Evolutionary conservation across 371 early-diverging fungal genomes (phyloP), one percentile per base, ranked within the genome.

Genomic region (Dichotomocladium elegans): DNA sequence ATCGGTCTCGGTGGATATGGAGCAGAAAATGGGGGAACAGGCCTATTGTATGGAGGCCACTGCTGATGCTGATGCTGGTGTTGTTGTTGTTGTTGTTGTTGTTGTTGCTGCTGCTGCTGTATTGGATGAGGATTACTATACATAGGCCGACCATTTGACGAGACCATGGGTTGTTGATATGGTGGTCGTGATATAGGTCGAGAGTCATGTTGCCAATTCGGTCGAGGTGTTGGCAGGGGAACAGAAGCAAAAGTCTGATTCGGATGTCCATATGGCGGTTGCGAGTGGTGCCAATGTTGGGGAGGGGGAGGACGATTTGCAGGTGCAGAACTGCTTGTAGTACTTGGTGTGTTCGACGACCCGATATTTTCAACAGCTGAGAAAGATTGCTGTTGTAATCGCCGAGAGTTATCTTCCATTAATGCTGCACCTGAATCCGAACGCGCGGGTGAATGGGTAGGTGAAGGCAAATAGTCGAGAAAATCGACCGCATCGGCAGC

Each of bases 401-500:
- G 46, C 28, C 56, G 61, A 14, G 47, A 52, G 25, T 56, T 55
- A n/a, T 52, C 58, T 46, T 52, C 51, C 54, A 55, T 51, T 3
- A 53, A 49, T 19, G 48, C 45, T 4, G 53, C 53, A 29, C 49
- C 54, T 19, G 43, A 41, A 19, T 55, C 56, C 29, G 51, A 37
- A 7, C 53, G 50, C 27, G 62, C 43, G n/a, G 69, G 65, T 26
- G 69, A 64, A 52, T 61, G 64, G 0, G 69, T 64, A 14, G 69
- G 69, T n/a, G 69, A 68, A 0, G 69, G 69, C 35, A 68, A 40
- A 55, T 48, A 68, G 52, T 68, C 69, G 26, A 68, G 51, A 57
- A 68, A 68, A 35, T 68, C 69, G 26, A 57, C 54, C 9, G 57
- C 63, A 55, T 68, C 69, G n/a, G 69, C 69, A 31, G 69, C 69